Evolutionary conservation across 768 basidiomycete species (phyloP).

Genomic region (Auricularia sp.): DNA sequence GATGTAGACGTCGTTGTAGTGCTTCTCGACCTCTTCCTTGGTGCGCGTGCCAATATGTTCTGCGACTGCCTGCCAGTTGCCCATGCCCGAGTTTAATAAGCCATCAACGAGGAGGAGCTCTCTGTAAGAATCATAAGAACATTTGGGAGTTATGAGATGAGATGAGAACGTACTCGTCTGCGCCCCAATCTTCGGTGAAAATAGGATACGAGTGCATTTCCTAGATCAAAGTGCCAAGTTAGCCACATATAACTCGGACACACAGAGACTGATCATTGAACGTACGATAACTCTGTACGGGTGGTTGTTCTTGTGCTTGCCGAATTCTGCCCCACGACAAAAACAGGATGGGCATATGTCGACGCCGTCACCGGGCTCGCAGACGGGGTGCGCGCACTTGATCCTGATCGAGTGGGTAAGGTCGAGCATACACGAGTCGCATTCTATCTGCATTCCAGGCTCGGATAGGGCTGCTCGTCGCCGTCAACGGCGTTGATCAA

Average conservation of each 20-base stretch:
- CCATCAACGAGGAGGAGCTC: constrained; percentile 87
- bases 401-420: constrained; percentile 95
- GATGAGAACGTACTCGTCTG: constrained; percentile 68
- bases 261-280: neutral
- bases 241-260: neutral
- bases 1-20: constrained; percentile 77
- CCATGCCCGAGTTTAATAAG: constrained; percentile 75
- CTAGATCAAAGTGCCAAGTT: constrained; percentile 31
- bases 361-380: constrained; percentile 68
- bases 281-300: constrained; percentile 84
- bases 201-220: constrained; percentile 96
- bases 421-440: constrained; percentile 77
- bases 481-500: neutral
- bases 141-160: constrained; percentile 1
- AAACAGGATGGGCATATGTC: constrained; percentile 93
- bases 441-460: constrained; percentile 73
- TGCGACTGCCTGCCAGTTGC: constrained; percentile 95
- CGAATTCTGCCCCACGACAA: constrained; percentile 83
- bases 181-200: constrained; percentile 92
- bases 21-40: constrained; percentile 85
- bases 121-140: constrained; percentile 29
- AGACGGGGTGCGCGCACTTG: constrained; percentile 81
- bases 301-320: constrained; percentile 75
- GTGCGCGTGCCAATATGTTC: constrained; percentile 91
- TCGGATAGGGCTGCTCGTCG: constrained; percentile 39